Base-by-base conservation (phyloP, 345 rosid genomes). In the Tarenaya hassleriana region DNA sequence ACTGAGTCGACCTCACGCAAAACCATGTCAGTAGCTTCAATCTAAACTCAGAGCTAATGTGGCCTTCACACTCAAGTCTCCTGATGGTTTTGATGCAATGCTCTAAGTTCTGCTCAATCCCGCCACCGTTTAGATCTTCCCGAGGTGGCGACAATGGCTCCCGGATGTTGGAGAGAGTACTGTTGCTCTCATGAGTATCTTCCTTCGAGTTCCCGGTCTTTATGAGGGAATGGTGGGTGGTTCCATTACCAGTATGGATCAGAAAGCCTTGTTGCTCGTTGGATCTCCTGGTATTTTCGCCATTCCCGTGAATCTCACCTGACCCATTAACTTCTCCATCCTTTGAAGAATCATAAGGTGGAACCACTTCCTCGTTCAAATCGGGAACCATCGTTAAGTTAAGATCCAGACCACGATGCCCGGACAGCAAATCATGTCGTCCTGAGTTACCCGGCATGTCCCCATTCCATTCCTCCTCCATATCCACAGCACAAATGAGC, bases 91-190 rank as follows among this genome's bases (percentile, higher is more conserved):
- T 84, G 50, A 84, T 86, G n/a, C 86, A 77, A 46, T 69, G 65
- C 76, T 81, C 94, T 12, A 84, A 84, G 72, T 73, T 79, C 51
- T 79, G 81, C n/a, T n/a, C n/a, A n/a, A n/a, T n/a, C n/a, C n/a
- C n/a, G n/a, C n/a, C n/a, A n/a, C n/a, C n/a, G n/a, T n/a, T n/a
- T n/a, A n/a, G n/a, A 8, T 81, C 89, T 65, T 24, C 29, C 29
- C 5, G 29, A 24, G 29, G 29, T n/a, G n/a, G n/a, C n/a, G n/a
- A n/a, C n/a, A n/a, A n/a, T n/a, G n/a, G n/a, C n/a, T n/a, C n/a
- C n/a, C n/a, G n/a, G n/a, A n/a, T n/a, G n/a, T n/a, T n/a, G 5
- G 29, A 24, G 29, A 84, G 69, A 24, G 77, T 84, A 64, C 89
- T 84, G 40, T 77, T 82, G 20, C 82, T 73, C 44, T 81, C 94